phyloP scores from a whole-genome alignment of 768 basidiomycete genomes.

The Flagelloscypha sp. region DNA sequence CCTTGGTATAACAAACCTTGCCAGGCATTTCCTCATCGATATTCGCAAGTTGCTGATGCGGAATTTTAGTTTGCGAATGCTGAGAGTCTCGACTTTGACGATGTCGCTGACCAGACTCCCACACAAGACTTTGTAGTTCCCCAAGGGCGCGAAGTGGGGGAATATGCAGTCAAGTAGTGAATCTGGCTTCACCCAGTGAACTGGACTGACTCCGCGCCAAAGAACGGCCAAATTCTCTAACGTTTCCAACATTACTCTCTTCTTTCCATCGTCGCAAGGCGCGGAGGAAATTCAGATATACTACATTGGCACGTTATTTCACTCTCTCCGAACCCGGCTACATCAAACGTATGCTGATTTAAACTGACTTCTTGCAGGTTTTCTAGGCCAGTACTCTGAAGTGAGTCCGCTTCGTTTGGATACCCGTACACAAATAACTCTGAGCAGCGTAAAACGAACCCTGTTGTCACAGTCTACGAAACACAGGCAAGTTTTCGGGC shows the following conservation, averaged over 20 bases:
- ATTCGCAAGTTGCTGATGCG: neutral
- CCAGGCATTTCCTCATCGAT: neutral
- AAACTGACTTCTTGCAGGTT: no score
- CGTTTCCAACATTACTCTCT: constrained; percentile 72
- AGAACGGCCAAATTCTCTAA: constrained; percentile 86
- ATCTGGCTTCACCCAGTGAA: neutral
- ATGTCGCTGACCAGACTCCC: constrained; percentile 51
- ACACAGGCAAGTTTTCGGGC: no score
- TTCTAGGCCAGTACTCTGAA: no score
- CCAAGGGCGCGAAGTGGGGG: constrained; percentile 68
- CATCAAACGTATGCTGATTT: no score
- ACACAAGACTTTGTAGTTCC: constrained; percentile 69
- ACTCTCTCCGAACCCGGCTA: no score
- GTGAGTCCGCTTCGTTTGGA: no score
- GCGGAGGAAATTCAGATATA: constrained; percentile 71
- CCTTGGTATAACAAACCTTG: constrained; percentile 42
- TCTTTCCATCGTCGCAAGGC: constrained; percentile 73
- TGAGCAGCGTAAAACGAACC: constrained; percentile 69
- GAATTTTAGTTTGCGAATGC: constrained; percentile 61
- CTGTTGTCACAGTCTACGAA: constrained; percentile 84
- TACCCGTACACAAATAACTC: no score
- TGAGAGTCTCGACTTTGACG: constrained; percentile 75
- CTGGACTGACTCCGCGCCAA: neutral
- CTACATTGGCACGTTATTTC: constrained; percentile 80
- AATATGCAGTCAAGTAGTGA: constrained; percentile 70